These are phyloP conservation scores for Salix dunnii DNA, from an alignment of 345 rosid genomes.

Conservation along the genomic window DNA sequence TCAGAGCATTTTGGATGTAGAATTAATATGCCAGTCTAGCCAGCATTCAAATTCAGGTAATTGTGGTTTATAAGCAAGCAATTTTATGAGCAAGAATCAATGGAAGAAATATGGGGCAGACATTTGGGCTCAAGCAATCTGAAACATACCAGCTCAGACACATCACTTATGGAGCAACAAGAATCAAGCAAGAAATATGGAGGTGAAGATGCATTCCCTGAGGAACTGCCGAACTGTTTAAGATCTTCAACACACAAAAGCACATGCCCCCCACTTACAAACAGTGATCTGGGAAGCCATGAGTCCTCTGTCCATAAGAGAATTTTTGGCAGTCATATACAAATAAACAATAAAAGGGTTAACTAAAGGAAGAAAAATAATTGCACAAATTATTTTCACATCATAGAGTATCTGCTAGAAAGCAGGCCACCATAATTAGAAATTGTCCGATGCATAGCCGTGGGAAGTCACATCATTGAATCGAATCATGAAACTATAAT, in stretches of 20 bases:
- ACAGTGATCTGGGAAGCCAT: slow-evolving; percentile 73
- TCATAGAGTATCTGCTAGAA: neutral
- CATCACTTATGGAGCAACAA: slow-evolving; percentile 52
- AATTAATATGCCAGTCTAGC: neutral
- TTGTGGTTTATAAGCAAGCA: neutral
- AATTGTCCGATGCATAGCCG: neutral
- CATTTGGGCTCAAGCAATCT: neutral
- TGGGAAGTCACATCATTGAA: neutral
- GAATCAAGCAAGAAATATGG: slow-evolving; percentile 61
- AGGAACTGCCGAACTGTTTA: slow-evolving; percentile 50
- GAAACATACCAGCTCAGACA: slow-evolving; percentile 59
- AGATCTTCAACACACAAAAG: slow-evolving; percentile 78
- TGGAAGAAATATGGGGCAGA: too few species aligned
- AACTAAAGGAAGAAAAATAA: neutral
- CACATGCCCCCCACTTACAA: slow-evolving; percentile 58
- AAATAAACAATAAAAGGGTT: slow-evolving; percentile 1
- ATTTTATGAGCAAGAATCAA: neutral
- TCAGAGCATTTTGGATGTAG: neutral
- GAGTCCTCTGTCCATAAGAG: slow-evolving; percentile 46
- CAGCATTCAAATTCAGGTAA: neutral
- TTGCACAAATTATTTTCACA: neutral
- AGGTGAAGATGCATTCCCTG: slow-evolving; percentile 36
- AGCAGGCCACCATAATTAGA: neutral
- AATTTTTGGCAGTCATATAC: neutral
- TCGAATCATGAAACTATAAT: neutral